Conservation (phyloP, 768 basidiomycete genomes). For the Piloderma croceum region DNA sequence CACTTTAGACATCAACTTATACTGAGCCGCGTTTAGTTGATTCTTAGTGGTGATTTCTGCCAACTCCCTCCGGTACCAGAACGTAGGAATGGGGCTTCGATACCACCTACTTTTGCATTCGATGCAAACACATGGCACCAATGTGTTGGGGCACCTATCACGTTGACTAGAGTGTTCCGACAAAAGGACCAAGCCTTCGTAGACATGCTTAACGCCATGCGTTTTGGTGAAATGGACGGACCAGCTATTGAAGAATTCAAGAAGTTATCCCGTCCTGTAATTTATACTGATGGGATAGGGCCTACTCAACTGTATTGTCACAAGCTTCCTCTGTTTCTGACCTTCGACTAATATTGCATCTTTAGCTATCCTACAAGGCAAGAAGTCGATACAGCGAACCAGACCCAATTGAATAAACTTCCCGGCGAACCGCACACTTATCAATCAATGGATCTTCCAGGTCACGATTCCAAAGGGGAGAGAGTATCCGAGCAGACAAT, state of each 20-base stretch:
- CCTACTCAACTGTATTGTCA: conserved; percentile 71
- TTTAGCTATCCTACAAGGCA: conserved; percentile 60
- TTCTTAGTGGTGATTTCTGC: conserved; percentile 86
- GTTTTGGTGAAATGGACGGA: conserved; percentile 61
- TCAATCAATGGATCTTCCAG: conserved; percentile 39
- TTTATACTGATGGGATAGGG: conserved; percentile 66
- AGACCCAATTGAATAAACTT: conserved; percentile 41
- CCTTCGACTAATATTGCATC: conserved; percentile 2
- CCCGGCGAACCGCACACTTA: conserved; percentile 35
- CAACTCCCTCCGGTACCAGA: conserved; percentile 80
- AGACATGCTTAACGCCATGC: conserved; percentile 84
- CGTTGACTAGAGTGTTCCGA: conserved; percentile 73
- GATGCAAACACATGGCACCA: conserved; percentile 69
- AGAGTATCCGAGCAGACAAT: conserved; percentile 32
- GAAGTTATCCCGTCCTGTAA: conserved; percentile 48
- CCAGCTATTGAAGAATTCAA: conserved; percentile 43
- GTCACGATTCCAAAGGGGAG: conserved; percentile 39
- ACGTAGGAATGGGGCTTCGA: conserved; percentile 40
- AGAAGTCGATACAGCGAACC: conserved; percentile 73
- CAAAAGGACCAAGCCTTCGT: conserved; percentile 86
- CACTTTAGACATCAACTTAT: no score
- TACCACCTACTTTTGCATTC: conserved; percentile 65
- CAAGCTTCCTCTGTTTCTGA: neutral
- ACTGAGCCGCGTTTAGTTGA: no score
- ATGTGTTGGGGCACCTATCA: conserved; percentile 53